Evolutionary conservation across 192 early-diverging fungal genomes (phyloP).

Genomic region (Coemansia sp.): DNA sequence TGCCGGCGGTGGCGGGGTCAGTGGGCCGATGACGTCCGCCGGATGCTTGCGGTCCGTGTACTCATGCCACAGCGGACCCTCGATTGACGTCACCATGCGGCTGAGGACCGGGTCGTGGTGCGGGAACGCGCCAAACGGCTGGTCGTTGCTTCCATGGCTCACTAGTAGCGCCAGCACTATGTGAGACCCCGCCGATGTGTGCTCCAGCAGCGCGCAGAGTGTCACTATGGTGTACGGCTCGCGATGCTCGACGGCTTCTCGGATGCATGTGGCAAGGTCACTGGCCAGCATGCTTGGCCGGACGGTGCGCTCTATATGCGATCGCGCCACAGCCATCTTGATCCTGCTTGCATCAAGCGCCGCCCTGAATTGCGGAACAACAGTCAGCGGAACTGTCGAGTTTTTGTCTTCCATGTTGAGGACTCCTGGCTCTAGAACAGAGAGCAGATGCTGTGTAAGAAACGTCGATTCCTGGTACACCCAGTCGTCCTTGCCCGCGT

Average conservation of each 20-base stretch:
- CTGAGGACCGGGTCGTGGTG: constrained; percentile 48
- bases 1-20: constrained; percentile 5
- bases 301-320: constrained; percentile 15
- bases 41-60: constrained; percentile 15
- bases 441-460: constrained; percentile 29
- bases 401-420: not conserved
- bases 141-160: constrained; percentile 40
- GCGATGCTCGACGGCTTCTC: constrained; percentile 16
- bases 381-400: constrained; percentile 8
- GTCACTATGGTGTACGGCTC: constrained; percentile 44
- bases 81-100: constrained; percentile 23
- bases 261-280: constrained; percentile 20
- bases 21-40: not conserved
- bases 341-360: constrained; percentile 37
- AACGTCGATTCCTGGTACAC: constrained; percentile 32
- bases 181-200: not conserved
- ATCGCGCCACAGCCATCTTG: constrained; percentile 27
- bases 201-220: constrained; percentile 40
- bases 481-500: constrained; percentile 43
- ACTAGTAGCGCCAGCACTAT: constrained; percentile 38
- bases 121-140: constrained; percentile 44
- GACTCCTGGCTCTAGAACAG: constrained; percentile 19
- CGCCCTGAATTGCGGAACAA: constrained; percentile 31
- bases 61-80: constrained; percentile 39
- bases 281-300: constrained; percentile 17